These are phyloP conservation scores for Rhododendron molle DNA, from an alignment of 148 eudicot genomes.

Conservation along the genomic window DNA sequence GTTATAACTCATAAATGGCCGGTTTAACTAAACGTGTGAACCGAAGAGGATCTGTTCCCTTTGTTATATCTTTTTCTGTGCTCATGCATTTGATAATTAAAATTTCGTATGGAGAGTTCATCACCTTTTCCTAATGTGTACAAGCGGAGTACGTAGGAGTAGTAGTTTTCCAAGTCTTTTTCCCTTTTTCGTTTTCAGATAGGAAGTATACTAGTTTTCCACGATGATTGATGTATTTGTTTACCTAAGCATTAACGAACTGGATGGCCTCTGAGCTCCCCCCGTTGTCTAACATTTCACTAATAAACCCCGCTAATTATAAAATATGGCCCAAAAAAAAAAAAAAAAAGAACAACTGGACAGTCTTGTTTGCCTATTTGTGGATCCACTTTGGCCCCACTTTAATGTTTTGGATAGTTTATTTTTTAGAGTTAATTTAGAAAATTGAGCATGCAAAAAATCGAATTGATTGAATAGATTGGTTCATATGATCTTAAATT, in stretches of 20 bases:
- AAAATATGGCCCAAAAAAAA: too few relatives aligned
- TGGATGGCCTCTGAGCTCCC: neutral
- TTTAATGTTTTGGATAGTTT: neutral
- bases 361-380: neutral
- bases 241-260: neutral
- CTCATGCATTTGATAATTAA: neutral
- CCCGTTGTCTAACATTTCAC: too few relatives aligned
- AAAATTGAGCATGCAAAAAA: neutral
- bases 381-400: neutral
- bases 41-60: neutral
- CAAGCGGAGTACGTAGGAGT: neutral
- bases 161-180: neutral
- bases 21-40: neutral
- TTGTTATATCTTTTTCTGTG: neutral
- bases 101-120: too few relatives aligned
- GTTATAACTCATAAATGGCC: neutral
- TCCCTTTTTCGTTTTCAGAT: neutral
- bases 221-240: neutral
- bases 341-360: neutral
- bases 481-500: neutral
- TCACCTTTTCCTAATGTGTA: too few relatives aligned
- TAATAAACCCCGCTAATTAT: too few relatives aligned
- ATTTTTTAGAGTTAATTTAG: neutral
- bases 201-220: neutral
- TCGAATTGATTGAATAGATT: neutral